Conservation (phyloP, 169 alveolate species). For the Cryptosporidium tyzzeri region DNA sequence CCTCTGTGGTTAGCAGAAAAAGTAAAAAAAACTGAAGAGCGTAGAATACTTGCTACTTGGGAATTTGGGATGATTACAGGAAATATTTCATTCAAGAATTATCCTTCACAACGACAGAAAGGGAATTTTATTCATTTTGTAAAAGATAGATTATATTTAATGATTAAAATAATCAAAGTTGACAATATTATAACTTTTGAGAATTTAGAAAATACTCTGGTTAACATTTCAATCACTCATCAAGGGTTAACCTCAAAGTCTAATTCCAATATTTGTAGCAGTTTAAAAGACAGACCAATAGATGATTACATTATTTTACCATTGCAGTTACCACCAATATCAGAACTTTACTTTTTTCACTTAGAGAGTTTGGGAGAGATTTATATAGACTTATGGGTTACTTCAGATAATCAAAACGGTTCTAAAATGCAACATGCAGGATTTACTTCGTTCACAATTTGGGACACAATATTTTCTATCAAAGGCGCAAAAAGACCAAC, state of each 20-base stretch:
- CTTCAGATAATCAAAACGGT: conserved; percentile 11
- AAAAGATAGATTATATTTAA: conserved; percentile 43
- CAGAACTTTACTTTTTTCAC: conserved; percentile 51
- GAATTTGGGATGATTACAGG: conserved; percentile 61
- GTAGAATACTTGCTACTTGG: conserved; percentile 57
- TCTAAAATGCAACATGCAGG: conserved; percentile 66
- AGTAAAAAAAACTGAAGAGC: conserved; percentile 12
- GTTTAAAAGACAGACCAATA: neutral
- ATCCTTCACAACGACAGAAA: conserved; percentile 61
- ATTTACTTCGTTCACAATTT: conserved; percentile 69
- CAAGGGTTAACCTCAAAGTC: conserved; percentile 64
- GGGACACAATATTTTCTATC: conserved; percentile 62
- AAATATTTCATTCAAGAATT: conserved; percentile 59
- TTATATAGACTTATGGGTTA: conserved; percentile 66
- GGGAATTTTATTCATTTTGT: conserved; percentile 59
- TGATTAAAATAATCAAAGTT: conserved; percentile 40
- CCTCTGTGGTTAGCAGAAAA: conserved; percentile 53
- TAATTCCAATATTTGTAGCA: neutral
- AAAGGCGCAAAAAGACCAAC: conserved; percentile 65
- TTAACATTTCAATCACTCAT: conserved; percentile 60
- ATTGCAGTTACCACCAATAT: conserved; percentile 58
- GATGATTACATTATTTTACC: conserved; percentile 64
- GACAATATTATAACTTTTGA: conserved; percentile 70
- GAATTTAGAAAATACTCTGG: conserved; percentile 35
- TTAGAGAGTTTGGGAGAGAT: conserved; percentile 67